Evolutionary conservation across 805 yeast genomes (phyloP).

Genomic region (Dipodascopsis tothii): DNA sequence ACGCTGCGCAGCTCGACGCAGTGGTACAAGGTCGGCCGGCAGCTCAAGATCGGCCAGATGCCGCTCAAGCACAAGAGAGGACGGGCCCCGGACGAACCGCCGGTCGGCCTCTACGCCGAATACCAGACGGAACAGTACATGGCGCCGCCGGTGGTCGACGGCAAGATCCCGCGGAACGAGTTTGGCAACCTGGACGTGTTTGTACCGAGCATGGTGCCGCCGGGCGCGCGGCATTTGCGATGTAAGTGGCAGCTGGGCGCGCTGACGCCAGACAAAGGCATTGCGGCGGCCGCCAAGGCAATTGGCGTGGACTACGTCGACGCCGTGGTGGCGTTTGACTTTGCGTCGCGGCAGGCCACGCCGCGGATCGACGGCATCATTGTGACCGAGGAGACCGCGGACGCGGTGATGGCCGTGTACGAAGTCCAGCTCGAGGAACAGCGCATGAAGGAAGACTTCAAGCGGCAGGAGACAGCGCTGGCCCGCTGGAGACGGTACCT

Average conservation of each 20-base stretch:
- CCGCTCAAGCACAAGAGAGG: constrained; percentile 46
- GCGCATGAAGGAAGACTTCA: constrained; percentile 10
- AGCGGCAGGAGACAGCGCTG: constrained; percentile 23
- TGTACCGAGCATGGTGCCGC: constrained; percentile 73
- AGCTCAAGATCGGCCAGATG: constrained; percentile 57
- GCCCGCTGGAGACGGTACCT: constrained; percentile 33
- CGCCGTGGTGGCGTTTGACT: constrained; percentile 84
- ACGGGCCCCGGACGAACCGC: constrained; percentile 38
- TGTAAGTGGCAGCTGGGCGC: constrained; percentile 11
- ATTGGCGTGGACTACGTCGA: constrained; percentile 72
- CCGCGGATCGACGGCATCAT: constrained; percentile 72
- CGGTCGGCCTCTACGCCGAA: constrained; percentile 61
- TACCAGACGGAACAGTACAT: constrained; percentile 66
- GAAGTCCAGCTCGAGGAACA: constrained; percentile 12
- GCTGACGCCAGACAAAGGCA: constrained; percentile 35
- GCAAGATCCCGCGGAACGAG: constrained; percentile 63
- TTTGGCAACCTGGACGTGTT: constrained; percentile 82
- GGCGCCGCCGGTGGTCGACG: constrained; percentile 62
- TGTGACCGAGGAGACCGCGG: constrained; percentile 53
- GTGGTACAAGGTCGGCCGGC: constrained; percentile 80
- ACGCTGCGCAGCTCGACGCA: constrained; percentile 64
- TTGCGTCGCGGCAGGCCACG: constrained; percentile 43
- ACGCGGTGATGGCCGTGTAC: constrained; percentile 48
- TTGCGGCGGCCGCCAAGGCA: constrained; percentile 63
- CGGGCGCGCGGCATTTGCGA: constrained; percentile 56